Percentiles rank a stretch among this genome's conserved stretches.
phyloP scores from a whole-genome alignment of 192 early-diverging fungal species.

The Linnemannia schmuckeri region DNA sequence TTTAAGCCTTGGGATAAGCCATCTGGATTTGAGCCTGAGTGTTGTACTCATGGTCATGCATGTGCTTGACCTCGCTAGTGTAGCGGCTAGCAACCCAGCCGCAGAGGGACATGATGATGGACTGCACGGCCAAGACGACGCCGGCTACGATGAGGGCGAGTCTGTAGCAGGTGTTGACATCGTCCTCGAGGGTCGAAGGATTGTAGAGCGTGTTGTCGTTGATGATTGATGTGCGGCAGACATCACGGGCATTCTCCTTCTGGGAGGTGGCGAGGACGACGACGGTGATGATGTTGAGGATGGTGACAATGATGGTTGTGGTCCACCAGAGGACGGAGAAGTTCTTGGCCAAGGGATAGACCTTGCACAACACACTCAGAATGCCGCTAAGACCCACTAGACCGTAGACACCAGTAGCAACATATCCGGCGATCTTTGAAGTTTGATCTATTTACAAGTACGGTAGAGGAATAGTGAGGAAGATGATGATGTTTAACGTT shows the following conservation, averaged over 20 bases:
- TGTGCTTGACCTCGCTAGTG: constrained; percentile 21
- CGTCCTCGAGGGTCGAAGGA: background rate
- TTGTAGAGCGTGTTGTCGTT: background rate
- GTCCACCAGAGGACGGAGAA: constrained; percentile 43
- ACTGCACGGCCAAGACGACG: background rate
- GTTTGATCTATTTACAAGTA: background rate
- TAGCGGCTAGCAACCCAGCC: constrained; percentile 30
- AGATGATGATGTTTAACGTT: background rate
- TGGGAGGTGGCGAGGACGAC: background rate
- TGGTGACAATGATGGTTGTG: constrained; percentile 3
- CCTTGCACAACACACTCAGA: constrained; percentile 21
- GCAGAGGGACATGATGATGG: constrained; percentile 23
- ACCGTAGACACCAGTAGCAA: constrained; percentile 15
- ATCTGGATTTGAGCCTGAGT: constrained; percentile 8
- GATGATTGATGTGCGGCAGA: background rate
- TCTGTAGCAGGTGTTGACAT: constrained; percentile 25
- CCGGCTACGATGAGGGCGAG: background rate
- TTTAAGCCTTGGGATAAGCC: background rate
- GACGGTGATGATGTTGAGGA: constrained; percentile 9
- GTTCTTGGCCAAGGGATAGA: constrained; percentile 28
- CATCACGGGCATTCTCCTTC: background rate
- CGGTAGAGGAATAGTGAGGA: too few species aligned
- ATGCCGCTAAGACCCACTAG: constrained; percentile 23
- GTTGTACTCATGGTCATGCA: constrained; percentile 12
- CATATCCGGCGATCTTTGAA: constrained; percentile 10